These are phyloP conservation scores for Pichia exigua DNA, from an alignment of 805 yeast genomes.

Conservation along the genomic window DNA sequence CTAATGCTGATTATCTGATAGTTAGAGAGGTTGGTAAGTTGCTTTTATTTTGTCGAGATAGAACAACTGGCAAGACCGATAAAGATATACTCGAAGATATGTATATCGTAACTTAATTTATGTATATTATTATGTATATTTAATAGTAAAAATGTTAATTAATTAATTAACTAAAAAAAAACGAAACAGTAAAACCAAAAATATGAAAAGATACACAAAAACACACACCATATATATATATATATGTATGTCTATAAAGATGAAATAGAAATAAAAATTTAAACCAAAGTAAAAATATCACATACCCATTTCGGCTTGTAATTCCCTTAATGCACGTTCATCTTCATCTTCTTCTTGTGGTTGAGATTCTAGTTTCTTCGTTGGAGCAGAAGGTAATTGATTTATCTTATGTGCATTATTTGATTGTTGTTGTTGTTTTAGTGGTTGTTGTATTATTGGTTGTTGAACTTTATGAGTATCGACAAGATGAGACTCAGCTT, in stretches of 20 bases:
- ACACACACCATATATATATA: no score
- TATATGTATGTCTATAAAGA: background rate
- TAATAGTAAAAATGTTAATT: background rate
- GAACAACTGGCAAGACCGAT: slow-evolving; percentile 42
- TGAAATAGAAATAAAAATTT: background rate
- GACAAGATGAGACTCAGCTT: slow-evolving; percentile 35
- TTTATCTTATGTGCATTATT: slow-evolving; percentile 8
- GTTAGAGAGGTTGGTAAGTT: slow-evolving; percentile 50
- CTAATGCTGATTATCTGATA: slow-evolving; percentile 44
- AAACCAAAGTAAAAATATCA: slow-evolving; percentile 17
- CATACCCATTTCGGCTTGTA: slow-evolving; percentile 84
- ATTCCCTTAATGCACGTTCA: slow-evolving; percentile 69
- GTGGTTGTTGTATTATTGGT: slow-evolving; percentile 8
- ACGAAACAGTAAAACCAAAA: slow-evolving; percentile 15
- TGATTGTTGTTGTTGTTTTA: slow-evolving; percentile 1
- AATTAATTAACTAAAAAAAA: background rate
- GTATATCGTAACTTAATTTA: slow-evolving; percentile 26
- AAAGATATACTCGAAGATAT: slow-evolving; percentile 42
- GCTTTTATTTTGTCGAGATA: slow-evolving; percentile 43
- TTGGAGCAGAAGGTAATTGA: slow-evolving; percentile 41
- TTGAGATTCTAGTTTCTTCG: slow-evolving; percentile 35
- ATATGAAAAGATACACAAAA: background rate
- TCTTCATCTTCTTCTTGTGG: slow-evolving; percentile 74
- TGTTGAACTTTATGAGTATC: slow-evolving; percentile 9
- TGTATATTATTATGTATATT: slow-evolving; percentile 7